Evolutionary conservation across 1,284 basidiomycete genomes (phyloP), one percentile per base, ranked within the genome.

Genomic region (Stygiomarasmius scandens): DNA sequence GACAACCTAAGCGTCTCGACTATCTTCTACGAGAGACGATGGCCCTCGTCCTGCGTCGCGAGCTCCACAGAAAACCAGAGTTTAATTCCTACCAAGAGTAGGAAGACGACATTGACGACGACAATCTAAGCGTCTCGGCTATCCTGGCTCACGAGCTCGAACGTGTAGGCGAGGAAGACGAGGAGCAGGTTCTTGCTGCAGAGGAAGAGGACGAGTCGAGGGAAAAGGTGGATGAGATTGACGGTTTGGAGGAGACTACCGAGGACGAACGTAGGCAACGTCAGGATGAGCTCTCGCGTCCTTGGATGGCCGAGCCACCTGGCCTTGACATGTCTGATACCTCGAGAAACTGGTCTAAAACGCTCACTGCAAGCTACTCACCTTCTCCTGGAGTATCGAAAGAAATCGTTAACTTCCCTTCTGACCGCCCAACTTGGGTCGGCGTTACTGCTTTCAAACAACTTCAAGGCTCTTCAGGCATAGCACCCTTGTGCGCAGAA

Each of bases 401-500:
- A 61, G 29, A 68, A 51, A 56, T 69, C 56, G 68, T 83, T 96
- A 3, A 77, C 82, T 2, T 78, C 81, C n/a, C 88, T 81, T 0
- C 82, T 97, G 2, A 82, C 90, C 0, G 75, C 77, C 19, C 92
- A 95, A 68, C 86, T 98, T 48, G 86, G 90, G 58, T 83, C 86
- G 16, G 90, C 94, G 0, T 77, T 95, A 24, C 82, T 87, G 53
- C 75, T 95, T 57, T 93, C 91, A 16, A 81, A 82, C 6, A 80
- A 82, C 0, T 32, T 32, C 29, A 5, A 32, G 29, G 29, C 29
- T n/a, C 77, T 97, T 5, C 90, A 94, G 67, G 80, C 80, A 0
- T 92, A 96, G 69, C 94, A 97, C 63, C 73, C 81, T 1, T 82
- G 85, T 23, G 92, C 95, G 1, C 90, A 93, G 66, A 78, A 80